Conservation (phyloP, 345 rosid genomes). For the Brassica napus region DNA sequence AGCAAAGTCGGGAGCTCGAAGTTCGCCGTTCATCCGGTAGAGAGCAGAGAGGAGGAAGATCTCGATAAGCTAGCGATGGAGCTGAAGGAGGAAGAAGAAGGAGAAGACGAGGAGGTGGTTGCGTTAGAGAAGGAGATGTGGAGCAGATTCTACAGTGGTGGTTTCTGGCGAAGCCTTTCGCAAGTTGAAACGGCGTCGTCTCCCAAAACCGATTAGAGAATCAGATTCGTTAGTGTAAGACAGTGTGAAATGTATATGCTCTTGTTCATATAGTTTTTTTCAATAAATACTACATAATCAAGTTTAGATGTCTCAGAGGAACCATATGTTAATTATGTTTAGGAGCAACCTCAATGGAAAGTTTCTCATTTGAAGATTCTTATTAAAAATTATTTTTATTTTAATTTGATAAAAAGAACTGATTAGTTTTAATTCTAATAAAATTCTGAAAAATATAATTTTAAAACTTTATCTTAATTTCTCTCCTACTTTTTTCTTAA, state of each 20-base stretch:
- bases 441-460: too few species aligned
- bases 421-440: too few species aligned
- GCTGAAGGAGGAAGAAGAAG: conserved; percentile 23
- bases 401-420: too few species aligned
- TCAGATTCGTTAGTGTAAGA: background rate
- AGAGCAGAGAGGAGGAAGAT: conserved; percentile 9
- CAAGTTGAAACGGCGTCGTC: conserved; percentile 36
- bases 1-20: conserved; percentile 36
- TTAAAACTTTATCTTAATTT: too few species aligned
- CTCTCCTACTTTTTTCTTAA: too few species aligned
- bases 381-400: too few species aligned
- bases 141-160: conserved; percentile 53
- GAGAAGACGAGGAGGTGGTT: conserved; percentile 38
- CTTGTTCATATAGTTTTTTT: background rate
- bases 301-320: background rate
- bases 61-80: background rate
- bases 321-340: too few species aligned
- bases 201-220: background rate
- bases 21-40: conserved; percentile 36
- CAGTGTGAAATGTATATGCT: background rate
- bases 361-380: too few species aligned
- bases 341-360: too few species aligned
- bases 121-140: conserved; percentile 63
- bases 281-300: too few species aligned
- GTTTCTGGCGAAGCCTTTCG: conserved; percentile 72